phyloP scores from a whole-genome alignment of 768 basidiomycete genomes.

The Pholiota microspora region DNA sequence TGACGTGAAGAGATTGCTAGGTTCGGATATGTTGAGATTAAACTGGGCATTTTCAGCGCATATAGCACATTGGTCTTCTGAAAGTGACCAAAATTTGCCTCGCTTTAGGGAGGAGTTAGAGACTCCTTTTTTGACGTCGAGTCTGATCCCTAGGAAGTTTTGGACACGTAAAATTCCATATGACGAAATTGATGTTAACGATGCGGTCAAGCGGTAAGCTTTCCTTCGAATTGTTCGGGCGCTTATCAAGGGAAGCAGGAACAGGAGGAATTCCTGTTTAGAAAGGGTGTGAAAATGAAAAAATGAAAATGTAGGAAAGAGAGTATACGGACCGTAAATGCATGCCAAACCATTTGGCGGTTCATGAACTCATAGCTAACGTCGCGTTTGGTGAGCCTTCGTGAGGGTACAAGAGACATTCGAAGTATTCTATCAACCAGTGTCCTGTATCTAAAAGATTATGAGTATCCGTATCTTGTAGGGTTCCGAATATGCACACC shows the following conservation, averaged over 20 bases:
- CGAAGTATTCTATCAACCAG: constrained; percentile 74
- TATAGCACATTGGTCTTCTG: constrained; percentile 82
- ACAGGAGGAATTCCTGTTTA: constrained; percentile 88
- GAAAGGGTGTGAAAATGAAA: constrained; percentile 1
- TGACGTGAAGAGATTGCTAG: constrained; percentile 46
- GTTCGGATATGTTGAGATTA: constrained; percentile 53
- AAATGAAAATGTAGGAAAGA: background rate
- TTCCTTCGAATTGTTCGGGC: constrained; percentile 62
- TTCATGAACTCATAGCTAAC: constrained; percentile 99
- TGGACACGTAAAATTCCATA: constrained; percentile 29
- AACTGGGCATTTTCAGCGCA: constrained; percentile 78
- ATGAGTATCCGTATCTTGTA: background rate
- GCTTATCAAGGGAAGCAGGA: constrained; percentile 84
- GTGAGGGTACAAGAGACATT: constrained; percentile 73
- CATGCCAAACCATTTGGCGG: constrained; percentile 99
- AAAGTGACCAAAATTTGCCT: constrained; percentile 71
- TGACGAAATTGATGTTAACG: constrained; percentile 22
- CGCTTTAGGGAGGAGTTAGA: constrained; percentile 22
- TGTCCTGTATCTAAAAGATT: constrained; percentile 70
- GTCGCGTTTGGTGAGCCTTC: constrained; percentile 67
- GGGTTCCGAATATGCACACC: constrained; percentile 38
- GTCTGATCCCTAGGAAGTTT: constrained; percentile 7
- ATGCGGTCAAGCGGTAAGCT: constrained; percentile 36
- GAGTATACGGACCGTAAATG: constrained; percentile 76
- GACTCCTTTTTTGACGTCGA: constrained; percentile 1